Base-by-base conservation (phyloP, 179 eudicot species). In the Drosera spatulata region DNA sequence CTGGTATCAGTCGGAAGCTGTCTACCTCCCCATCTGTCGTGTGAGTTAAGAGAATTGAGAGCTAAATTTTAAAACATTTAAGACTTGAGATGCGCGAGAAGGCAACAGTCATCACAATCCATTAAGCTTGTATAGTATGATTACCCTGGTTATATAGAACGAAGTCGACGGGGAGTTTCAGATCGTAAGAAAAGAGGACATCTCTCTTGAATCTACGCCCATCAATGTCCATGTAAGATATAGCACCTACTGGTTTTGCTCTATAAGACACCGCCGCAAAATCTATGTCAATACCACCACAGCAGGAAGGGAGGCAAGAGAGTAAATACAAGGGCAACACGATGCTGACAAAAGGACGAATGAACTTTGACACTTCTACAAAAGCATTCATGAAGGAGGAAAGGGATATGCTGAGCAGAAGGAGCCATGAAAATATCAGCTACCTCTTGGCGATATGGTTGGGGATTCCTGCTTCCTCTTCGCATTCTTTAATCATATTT, bases 181-280 rank as follows among this genome's bases (percentile, higher is more conserved):
- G 67, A 83, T 91, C 97, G 56, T 91, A 91, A 58, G 96, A 91
- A 72, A 87, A 91, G 61, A 91, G 79, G 69, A 91, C 95, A 67
- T 91, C 97, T 70, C 97, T 78, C 77, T 91, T 87, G 73, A 73
- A 81, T 71, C 91, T 82, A 60, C 77, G 66, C 59, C 94, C 91
- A 47, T 87, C 77, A 51, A 91, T 88, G 68, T 91, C 97, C 80
- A 69, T 62, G 81, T 91, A 91, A 41, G 97, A 83, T 61, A 91
- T 82, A 57, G 88, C 96, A 12, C 96, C 96, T 62, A 91, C 97
- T 39, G 97, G 76, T 72, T 69, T 60, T 13, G 85, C 83, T 55
- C 97, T 86, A 71, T 39, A 65, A 61, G 12, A 73, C 55, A 68
- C 33, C 62, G 45, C 59, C 65, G 55, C 41, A 45, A 60, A 12